Percentiles rank a stretch among this genome's conserved stretches.
Conservation (phyloP, 306 rosid species). For the Delonix regia region DNA sequence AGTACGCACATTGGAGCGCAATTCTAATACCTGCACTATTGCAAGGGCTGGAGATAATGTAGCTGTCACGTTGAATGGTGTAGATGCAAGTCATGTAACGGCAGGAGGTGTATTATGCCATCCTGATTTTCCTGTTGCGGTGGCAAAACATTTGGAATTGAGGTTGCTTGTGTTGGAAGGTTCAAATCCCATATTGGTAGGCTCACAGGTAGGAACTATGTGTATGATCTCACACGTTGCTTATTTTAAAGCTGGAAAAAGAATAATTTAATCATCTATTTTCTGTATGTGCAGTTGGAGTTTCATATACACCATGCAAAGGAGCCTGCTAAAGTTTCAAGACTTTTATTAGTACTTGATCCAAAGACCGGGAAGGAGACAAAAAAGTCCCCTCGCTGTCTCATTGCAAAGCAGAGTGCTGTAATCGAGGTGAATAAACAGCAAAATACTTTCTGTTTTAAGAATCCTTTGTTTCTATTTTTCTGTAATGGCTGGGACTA, state of each 20-base stretch:
- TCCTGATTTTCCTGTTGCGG: constrained; percentile 81
- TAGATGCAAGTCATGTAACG: constrained; percentile 66
- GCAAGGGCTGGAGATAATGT: constrained; percentile 97
- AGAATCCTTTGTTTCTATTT: not conserved
- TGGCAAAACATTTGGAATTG: constrained; percentile 82
- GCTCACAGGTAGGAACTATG: constrained; percentile 73
- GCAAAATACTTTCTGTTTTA: constrained; percentile 5
- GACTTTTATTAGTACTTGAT: constrained; percentile 72
- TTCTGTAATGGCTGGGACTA: not conserved
- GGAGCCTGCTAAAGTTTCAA: constrained; percentile 82
- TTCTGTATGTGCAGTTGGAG: constrained; percentile 69
- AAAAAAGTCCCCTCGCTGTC: constrained; percentile 86
- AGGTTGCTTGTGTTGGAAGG: constrained; percentile 85
- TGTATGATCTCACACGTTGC: not conserved
- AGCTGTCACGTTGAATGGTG: constrained; percentile 75
- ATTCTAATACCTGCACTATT: constrained; percentile 68
- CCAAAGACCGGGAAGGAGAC: constrained; percentile 86
- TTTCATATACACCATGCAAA: constrained; percentile 86
- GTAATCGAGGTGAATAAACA: constrained; percentile 73
- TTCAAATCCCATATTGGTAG: constrained; percentile 74
- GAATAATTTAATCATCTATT: constrained; percentile 3
- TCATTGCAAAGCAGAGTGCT: constrained; percentile 85
- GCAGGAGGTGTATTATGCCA: constrained; percentile 95
- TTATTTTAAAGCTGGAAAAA: not conserved
- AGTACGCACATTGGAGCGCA: constrained; percentile 79